Evolutionary conservation across 1,284 basidiomycete genomes (phyloP), one percentile per base, ranked within the genome.

Genomic region (Caloboletus inedulis): DNA sequence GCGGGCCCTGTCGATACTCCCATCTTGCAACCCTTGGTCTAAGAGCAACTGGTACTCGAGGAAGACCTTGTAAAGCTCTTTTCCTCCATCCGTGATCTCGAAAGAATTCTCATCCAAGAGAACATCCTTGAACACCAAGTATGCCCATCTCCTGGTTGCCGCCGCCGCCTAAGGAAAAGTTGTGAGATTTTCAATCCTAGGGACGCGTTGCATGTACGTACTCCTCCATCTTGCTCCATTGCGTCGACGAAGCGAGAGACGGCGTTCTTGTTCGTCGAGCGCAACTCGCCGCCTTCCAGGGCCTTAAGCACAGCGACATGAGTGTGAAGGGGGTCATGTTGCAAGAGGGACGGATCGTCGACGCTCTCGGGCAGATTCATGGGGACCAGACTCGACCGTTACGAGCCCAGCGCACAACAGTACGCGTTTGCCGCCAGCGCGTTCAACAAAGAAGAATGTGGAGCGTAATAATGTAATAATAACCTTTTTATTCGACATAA

Each of bases 291-390:
- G n/a, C 34, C 39, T 0, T 1, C 7, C 25, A 6, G 0, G 8
- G 8, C 7, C 6, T 30, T 23, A 10, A 30, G 18, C 12, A 53
- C 6, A 21, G 33, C 0, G 40, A 66, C 39, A 39, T 34, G 10
- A 33, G 0, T 41, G 23, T 43, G 13, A 35, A 69, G 54, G 25
- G 57, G 66, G 35, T 62, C 65, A 13, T 66, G 45, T 9, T 53
- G 3, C 19, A 56, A 19, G 47, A 69, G 57, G 33, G 62, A 68
- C 4, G 37, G 23, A 18, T 70, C 68, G 5, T 64, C 18, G 37
- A 53, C 30, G 9, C 12, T 16, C 19, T n/a, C 1, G 6, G 61
- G 64, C 18, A 51, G 43, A 40, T 66, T 54, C 64, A 68, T 65
- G 37, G 43, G 2, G n/a, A 34, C 42, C 19, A 27, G 36, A 31